A percentile compares a stretch with the other conserved stretches of the same genome.
Evolutionary conservation across 305 asterid genomes (phyloP).

Genomic region (Withania somnifera): DNA sequence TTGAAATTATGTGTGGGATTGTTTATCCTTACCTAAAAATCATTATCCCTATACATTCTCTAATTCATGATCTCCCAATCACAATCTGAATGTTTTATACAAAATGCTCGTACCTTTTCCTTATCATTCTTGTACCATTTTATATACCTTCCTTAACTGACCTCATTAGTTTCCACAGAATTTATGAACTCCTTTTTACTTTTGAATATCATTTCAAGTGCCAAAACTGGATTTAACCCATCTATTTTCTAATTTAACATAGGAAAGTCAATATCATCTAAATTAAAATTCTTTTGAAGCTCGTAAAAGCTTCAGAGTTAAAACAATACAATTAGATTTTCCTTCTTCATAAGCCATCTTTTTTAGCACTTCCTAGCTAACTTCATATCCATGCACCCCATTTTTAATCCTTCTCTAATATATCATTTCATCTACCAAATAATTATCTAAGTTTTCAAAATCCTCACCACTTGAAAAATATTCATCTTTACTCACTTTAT

Average conservation of each 20-base stretch:
- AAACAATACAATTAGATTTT: neutral
- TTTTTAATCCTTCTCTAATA: neutral
- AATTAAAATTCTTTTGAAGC: neutral
- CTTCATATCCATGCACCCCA: neutral
- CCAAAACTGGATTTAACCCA: neutral
- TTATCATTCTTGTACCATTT: neutral
- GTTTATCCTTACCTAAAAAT: neutral
- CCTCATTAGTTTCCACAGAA: neutral
- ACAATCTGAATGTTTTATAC: neutral
- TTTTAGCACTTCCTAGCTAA: neutral
- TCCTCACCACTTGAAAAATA: neutral
- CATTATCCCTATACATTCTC: neutral
- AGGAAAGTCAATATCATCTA: neutral
- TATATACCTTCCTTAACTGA: neutral
- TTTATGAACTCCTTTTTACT: neutral
- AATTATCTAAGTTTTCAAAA: neutral
- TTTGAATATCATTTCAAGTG: neutral
- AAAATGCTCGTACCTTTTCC: neutral
- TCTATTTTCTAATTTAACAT: neutral
- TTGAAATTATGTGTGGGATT: neutral
- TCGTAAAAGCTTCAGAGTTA: neutral
- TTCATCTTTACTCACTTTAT: neutral
- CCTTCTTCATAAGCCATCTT: neutral
- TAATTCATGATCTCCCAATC: neutral
- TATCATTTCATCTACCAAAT: neutral